These are phyloP conservation scores for Trametes versicolor DNA, from an alignment of 1,284 basidiomycete genomes.

Conservation along the genomic window DNA sequence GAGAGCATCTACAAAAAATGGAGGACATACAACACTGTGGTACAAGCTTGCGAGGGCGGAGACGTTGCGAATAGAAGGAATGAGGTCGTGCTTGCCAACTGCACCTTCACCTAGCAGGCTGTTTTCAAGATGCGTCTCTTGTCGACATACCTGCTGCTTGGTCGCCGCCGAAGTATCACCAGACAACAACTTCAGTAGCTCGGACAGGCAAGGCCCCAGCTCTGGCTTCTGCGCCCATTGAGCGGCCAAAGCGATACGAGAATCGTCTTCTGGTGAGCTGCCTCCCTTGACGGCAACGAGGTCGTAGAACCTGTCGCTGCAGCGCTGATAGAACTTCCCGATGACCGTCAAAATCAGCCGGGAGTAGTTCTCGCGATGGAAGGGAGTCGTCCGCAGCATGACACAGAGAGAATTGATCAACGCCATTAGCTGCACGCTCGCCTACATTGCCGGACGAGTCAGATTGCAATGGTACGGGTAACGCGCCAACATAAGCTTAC, in stretches of 20 bases:
- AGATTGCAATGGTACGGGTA: background rate
- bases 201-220: constrained; percentile 75
- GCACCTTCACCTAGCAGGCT: constrained; percentile 63
- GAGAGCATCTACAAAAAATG: background rate
- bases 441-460: constrained; percentile 52
- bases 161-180: constrained; percentile 55
- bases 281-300: constrained; percentile 62
- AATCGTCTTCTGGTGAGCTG: constrained; percentile 51
- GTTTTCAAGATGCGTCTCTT: constrained; percentile 83
- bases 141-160: constrained; percentile 67
- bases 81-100: constrained; percentile 75
- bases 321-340: constrained; percentile 96
- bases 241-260: constrained; percentile 72
- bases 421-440: constrained; percentile 86
- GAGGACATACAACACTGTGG: constrained; percentile 81
- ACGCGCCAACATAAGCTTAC: constrained; percentile 49
- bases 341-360: constrained; percentile 96
- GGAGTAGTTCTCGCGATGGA: constrained; percentile 94
- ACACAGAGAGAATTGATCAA: constrained; percentile 92
- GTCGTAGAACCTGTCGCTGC: constrained; percentile 87
- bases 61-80: constrained; percentile 80
- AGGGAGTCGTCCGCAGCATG: constrained; percentile 95
- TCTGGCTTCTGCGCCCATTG: constrained; percentile 90
- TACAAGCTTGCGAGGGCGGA: constrained; percentile 85
- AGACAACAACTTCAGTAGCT: constrained; percentile 53